Evolutionary conservation across 2,329 filamentous ascomycete species (phyloP).

Genomic region (Dryadomyces quercivorus): DNA sequence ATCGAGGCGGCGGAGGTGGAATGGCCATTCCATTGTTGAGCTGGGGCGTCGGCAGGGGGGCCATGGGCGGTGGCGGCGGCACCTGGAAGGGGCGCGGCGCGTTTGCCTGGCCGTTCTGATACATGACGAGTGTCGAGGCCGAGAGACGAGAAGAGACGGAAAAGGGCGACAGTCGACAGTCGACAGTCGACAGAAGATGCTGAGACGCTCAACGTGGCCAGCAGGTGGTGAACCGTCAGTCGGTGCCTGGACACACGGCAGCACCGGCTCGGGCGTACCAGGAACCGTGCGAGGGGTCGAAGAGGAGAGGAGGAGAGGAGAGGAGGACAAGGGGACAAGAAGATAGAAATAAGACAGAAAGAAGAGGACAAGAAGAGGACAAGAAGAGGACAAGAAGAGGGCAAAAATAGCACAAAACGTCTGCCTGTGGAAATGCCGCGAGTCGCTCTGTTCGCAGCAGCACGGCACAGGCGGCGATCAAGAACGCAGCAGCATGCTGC

Average conservation of each 20-base stretch:
- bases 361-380: not conserved
- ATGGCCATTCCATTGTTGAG: conserved; percentile 36
- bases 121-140: conserved; percentile 32
- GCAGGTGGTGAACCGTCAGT: no score
- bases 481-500: not conserved
- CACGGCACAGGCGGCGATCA: not conserved
- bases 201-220: not conserved
- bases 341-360: no score
- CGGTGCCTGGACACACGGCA: no score
- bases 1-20: conserved; percentile 45
- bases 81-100: conserved; percentile 40
- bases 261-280: no score
- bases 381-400: no score
- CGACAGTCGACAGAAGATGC: not conserved
- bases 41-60: conserved; percentile 30
- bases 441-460: not conserved
- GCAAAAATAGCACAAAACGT: no score
- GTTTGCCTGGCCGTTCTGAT: conserved; percentile 41
- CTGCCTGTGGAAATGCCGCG: not conserved
- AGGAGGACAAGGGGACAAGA: no score
- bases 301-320: not conserved
- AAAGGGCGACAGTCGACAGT: not conserved
- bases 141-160: not conserved
- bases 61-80: conserved; percentile 44
- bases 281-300: not conserved